phyloP scores from a whole-genome alignment of 1,284 basidiomycete genomes.

The Heterobasidion occidentale region DNA sequence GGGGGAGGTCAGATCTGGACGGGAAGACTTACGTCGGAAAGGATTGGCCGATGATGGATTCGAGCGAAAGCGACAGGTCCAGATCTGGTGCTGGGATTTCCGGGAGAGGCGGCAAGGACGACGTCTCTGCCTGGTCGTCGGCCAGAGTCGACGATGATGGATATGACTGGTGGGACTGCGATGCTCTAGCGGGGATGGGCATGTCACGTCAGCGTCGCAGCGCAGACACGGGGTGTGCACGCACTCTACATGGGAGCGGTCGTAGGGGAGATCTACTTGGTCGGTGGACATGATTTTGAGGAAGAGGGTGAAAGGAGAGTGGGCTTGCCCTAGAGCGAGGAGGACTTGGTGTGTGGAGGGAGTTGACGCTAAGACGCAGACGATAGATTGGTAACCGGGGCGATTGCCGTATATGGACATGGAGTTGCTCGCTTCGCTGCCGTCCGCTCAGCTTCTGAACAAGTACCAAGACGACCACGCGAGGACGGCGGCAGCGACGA shows the following conservation, averaged over 20 bases:
- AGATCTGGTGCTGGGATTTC: slow-evolving; percentile 44
- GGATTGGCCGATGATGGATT: slow-evolving; percentile 30
- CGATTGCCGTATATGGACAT: not conserved
- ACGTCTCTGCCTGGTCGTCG: slow-evolving; percentile 1
- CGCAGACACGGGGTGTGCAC: too few relatives aligned
- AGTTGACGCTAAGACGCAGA: not conserved
- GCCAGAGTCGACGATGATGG: not conserved
- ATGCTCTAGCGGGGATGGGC: not conserved
- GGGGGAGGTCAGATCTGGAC: not conserved
- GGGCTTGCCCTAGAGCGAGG: not conserved
- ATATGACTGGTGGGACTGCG: not conserved
- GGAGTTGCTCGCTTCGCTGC: not conserved
- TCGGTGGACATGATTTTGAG: too few relatives aligned
- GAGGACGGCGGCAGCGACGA: not conserved
- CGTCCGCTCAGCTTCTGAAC: too few relatives aligned
- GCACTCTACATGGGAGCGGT: too few relatives aligned
- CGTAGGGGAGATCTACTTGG: too few relatives aligned
- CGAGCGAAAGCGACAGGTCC: slow-evolving; percentile 43
- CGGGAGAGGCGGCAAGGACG: slow-evolving; percentile 28
- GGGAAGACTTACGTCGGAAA: slow-evolving; percentile 7
- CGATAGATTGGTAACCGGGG: not conserved
- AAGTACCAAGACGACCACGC: too few relatives aligned
- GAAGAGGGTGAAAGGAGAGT: too few relatives aligned
- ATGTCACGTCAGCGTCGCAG: too few relatives aligned
- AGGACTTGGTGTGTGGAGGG: not conserved